Conservation (phyloP, 75 land plant species). For the Sequoiadendron giganteum region DNA sequence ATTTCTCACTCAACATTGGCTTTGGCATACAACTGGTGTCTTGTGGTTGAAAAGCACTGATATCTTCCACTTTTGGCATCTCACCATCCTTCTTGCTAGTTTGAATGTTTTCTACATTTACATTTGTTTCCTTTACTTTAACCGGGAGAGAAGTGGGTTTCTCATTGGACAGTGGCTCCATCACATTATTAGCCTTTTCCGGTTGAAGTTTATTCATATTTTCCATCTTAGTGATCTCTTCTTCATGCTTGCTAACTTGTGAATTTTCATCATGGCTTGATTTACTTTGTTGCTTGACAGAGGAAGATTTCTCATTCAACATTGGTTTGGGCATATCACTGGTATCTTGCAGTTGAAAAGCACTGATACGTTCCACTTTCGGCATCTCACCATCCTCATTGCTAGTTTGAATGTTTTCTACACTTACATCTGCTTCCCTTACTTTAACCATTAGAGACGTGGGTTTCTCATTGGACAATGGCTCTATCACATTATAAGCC, state of each 20-base stretch:
- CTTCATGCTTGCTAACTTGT: not conserved
- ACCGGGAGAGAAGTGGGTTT: not conserved
- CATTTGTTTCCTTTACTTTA: not conserved
- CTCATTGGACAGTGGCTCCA: not conserved
- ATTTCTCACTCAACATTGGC: not conserved
- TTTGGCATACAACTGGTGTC: not conserved
- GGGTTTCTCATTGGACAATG: not conserved
- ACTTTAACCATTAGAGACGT: not conserved
- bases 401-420: not conserved
- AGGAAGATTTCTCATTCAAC: not conserved
- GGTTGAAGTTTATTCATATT: not conserved
- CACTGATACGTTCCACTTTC: not conserved
- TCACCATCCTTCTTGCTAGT: not conserved
- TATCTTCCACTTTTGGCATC: not conserved
- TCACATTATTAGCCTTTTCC: not conserved
- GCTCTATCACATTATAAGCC: not conserved
- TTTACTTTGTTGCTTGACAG: not conserved
- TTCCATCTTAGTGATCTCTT: not conserved
- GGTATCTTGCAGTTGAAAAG: not conserved
- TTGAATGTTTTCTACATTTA: not conserved
- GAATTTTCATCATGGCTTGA: not conserved
- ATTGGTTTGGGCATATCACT: not conserved
- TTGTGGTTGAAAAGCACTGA: not conserved
- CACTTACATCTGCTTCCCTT: not conserved
- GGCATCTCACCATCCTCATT: not conserved